Evolutionary conservation across 345 rosid genomes (phyloP).

Genomic region (Streptanthus diversifolius): DNA sequence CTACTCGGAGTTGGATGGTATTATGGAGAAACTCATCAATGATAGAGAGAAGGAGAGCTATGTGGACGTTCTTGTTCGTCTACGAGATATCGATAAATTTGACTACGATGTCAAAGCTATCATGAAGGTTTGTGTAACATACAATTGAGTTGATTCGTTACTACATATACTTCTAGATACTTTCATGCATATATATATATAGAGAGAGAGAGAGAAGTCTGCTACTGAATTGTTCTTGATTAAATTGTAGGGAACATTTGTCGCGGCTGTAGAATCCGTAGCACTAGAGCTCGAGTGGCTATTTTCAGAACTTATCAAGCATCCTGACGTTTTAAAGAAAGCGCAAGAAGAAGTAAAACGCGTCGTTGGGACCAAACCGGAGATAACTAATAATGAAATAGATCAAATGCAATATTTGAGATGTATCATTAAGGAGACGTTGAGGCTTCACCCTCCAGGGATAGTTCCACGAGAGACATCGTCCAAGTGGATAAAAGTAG

Average conservation of each 20-base stretch:
- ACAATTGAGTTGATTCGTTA: not conserved
- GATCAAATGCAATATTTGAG: constrained; percentile 31
- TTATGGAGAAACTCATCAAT: constrained; percentile 29
- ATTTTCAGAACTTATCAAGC: constrained; percentile 25
- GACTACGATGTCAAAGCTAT: constrained; percentile 37
- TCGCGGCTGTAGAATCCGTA: constrained; percentile 28
- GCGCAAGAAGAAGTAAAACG: constrained; percentile 33
- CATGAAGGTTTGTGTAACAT: constrained; percentile 18
- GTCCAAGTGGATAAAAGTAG: constrained; percentile 9
- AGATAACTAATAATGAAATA: constrained; percentile 17
- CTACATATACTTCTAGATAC: not conserved
- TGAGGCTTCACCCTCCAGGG: constrained; percentile 29
- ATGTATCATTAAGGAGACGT: constrained; percentile 29
- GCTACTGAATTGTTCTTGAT: not conserved
- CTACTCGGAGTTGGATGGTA: constrained; percentile 9
- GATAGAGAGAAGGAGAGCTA: constrained; percentile 23
- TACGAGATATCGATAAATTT: constrained; percentile 18
- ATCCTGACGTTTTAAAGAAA: constrained; percentile 20
- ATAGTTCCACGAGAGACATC: constrained; percentile 24
- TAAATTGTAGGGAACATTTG: constrained; percentile 22
- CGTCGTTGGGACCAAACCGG: constrained; percentile 16
- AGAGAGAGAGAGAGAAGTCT: too few relatives aligned
- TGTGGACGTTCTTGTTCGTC: constrained; percentile 28
- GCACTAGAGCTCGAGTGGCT: constrained; percentile 31
- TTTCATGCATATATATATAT: not conserved